Percentiles rank a stretch among this genome's conserved stretches.
Evolutionary conservation across 495 filamentous ascomycete species (phyloP).

Genomic region (Pyrenula aspistea): DNA sequence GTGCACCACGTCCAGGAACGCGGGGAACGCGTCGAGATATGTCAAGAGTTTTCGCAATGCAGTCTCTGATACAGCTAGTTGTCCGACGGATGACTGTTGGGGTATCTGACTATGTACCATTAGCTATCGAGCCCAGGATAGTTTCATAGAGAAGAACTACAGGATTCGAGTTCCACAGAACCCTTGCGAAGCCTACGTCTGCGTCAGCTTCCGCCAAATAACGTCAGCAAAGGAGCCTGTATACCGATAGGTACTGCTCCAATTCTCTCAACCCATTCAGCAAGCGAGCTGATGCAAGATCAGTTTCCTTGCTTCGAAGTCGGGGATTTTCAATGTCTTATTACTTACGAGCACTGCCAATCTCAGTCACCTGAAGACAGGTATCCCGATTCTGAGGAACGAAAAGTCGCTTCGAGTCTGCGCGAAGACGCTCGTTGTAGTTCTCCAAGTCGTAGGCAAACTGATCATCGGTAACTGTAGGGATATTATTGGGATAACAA

Average conservation of each 20-base stretch:
- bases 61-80: background rate
- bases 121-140: background rate
- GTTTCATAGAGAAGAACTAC: background rate
- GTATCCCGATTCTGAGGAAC: background rate
- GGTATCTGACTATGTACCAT: background rate
- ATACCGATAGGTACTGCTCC: no score
- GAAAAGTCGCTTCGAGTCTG: background rate
- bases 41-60: background rate
- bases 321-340: no score
- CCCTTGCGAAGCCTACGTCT: no score
- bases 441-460: background rate
- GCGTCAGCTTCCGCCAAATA: no score
- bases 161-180: background rate
- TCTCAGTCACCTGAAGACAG: background rate
- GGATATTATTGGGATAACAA: background rate
- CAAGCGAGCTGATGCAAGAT: no score
- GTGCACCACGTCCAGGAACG: background rate
- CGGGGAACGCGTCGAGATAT: background rate
- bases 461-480: background rate
- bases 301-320: no score
- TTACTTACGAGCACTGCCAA: no score
- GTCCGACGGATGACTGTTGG: background rate
- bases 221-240: no score
- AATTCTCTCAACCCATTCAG: no score
- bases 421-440: background rate